phyloP scores from a whole-genome alignment of 2,329 filamentous ascomycete genomes.

The Lasiodiplodia sp. region DNA sequence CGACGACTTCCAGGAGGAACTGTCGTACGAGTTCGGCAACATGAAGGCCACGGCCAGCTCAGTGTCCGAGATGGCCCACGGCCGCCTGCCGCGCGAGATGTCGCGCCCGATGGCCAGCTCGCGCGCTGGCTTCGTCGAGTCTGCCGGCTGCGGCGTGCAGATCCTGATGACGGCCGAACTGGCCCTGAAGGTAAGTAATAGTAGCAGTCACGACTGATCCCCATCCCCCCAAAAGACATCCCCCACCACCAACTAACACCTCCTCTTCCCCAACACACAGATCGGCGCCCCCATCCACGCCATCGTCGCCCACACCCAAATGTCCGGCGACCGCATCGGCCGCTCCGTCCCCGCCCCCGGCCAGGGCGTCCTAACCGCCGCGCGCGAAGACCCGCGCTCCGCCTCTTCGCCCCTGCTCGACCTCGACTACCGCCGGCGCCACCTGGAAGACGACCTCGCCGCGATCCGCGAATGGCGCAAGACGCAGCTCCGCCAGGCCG shows the following conservation, averaged over 20 bases:
- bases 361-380: conserved; percentile 45
- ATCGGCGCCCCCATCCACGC: conserved; percentile 48
- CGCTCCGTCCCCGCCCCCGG: conserved; percentile 51
- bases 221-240: not conserved
- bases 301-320: conserved; percentile 45
- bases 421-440: conserved; percentile 38
- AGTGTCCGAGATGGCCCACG: conserved; percentile 38
- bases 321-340: conserved; percentile 44
- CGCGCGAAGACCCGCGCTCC: conserved; percentile 34
- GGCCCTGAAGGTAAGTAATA: conserved; percentile 38
- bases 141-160: conserved; percentile 48
- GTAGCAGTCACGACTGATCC: not conserved
- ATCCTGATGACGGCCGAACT: conserved; percentile 44
- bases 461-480: conserved; percentile 31
- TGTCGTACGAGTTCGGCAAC: conserved; percentile 43
- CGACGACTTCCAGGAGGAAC: conserved; percentile 45
- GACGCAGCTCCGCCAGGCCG: not conserved
- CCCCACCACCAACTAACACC: not conserved
- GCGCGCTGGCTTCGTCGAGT: conserved; percentile 49
- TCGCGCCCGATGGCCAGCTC: conserved; percentile 46
- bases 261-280: not conserved
- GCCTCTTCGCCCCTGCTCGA: conserved; percentile 38
- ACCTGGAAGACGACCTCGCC: conserved; percentile 33
- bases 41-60: conserved; percentile 49
- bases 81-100: conserved; percentile 42